phyloP scores from a whole-genome alignment of 2,329 filamentous ascomycete genomes.

The Chrysosporium keratinophilum region DNA sequence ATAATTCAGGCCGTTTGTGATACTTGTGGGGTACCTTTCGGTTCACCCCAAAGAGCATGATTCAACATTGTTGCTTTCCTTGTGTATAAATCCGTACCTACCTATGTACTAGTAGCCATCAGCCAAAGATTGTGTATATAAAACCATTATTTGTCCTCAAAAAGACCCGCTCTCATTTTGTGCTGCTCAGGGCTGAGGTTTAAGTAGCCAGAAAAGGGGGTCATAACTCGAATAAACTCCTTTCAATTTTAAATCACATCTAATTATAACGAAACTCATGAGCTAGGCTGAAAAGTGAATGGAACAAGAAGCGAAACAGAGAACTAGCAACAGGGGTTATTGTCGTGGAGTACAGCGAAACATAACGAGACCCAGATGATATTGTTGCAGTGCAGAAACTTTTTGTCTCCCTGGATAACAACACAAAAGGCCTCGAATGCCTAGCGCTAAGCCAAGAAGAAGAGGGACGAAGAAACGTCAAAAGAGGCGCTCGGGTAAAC shows the following conservation, averaged over 20 bases:
- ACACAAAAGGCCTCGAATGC: not conserved
- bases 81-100: no score
- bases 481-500: not conserved
- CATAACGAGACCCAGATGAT: not conserved
- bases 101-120: no score
- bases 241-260: constrained; percentile 7
- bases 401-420: not conserved
- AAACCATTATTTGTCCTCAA: no score
- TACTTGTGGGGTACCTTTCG: no score
- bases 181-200: no score
- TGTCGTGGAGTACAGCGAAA: not conserved
- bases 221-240: not conserved
- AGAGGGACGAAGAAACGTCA: not conserved
- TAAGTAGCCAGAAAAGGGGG: not conserved
- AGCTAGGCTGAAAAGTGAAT: not conserved
- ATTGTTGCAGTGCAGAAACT: not conserved
- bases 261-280: constrained; percentile 8
- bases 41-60: no score
- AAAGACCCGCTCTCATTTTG: no score
- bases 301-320: not conserved
- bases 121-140: no score
- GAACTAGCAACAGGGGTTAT: not conserved
- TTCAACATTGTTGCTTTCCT: no score
- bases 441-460: not conserved
- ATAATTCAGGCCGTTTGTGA: no score